phyloP scores from a whole-genome alignment of 169 alveolate species.

The Plasmodium reichenowi region DNA sequence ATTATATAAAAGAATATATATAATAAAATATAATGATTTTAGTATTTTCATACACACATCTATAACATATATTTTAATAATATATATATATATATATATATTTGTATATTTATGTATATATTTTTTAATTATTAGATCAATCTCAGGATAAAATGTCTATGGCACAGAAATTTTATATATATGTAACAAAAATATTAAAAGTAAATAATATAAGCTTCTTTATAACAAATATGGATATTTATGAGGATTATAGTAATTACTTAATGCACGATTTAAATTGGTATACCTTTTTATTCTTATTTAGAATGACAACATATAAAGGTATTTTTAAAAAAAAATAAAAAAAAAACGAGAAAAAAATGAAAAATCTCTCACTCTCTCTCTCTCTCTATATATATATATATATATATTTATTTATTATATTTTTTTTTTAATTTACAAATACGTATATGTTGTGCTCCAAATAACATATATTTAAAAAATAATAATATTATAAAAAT shows the following conservation, averaged over 20 bases:
- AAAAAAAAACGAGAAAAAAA: not conserved
- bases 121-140: slow-evolving; percentile 15
- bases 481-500: no score
- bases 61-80: no score
- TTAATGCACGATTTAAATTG: slow-evolving; percentile 67
- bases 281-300: slow-evolving; percentile 49
- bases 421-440: no score
- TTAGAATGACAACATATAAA: slow-evolving; percentile 39
- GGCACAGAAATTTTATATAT: slow-evolving; percentile 30
- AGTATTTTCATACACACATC: no score
- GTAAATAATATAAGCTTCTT: slow-evolving; percentile 18
- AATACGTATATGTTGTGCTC: no score
- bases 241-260: slow-evolving; percentile 36
- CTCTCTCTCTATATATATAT: not conserved
- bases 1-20: not conserved
- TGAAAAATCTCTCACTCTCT: not conserved
- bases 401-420: not conserved
- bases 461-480: no score
- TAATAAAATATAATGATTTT: no score
- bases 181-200: slow-evolving; percentile 13
- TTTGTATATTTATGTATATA: not conserved
- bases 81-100: not conserved
- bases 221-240: slow-evolving; percentile 19
- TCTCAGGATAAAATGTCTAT: slow-evolving; percentile 17
- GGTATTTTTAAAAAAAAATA: slow-evolving; percentile 17